Percentiles rank a stretch among this genome's conserved stretches.
These are phyloP conservation scores for Keithomyces neogunnii DNA, from an alignment of 2,329 filamentous ascomycete genomes.

Conservation along the genomic window DNA sequence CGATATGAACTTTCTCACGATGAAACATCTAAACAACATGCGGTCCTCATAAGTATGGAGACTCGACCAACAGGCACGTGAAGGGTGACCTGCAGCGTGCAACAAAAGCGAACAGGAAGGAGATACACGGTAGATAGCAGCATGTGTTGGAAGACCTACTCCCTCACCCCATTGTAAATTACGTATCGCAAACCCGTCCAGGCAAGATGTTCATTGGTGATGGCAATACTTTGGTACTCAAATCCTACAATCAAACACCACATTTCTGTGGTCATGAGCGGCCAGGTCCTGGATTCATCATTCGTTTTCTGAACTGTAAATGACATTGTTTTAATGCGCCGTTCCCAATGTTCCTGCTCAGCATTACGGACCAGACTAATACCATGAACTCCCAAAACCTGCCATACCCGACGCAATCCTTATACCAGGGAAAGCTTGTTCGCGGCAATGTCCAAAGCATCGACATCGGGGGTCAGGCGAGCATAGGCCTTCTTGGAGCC, in stretches of 20 bases:
- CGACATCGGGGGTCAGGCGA: constrained; percentile 89
- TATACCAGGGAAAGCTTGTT: constrained; percentile 99
- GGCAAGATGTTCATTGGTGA: no score
- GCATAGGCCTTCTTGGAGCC: constrained; percentile 98
- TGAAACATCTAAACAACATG: constrained; percentile 70
- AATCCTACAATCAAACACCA: not conserved
- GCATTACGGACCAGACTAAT: constrained; percentile 30
- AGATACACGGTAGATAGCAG: not conserved
- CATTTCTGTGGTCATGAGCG: constrained; percentile 6
- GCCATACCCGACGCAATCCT: constrained; percentile 22
- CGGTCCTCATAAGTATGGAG: constrained; percentile 19
- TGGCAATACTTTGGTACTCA: no score
- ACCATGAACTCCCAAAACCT: constrained; percentile 26
- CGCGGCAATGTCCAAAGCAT: constrained; percentile 97
- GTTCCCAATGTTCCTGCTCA: constrained; percentile 28
- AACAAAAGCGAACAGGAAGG: not conserved
- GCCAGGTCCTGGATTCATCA: constrained; percentile 19
- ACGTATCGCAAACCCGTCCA: no score
- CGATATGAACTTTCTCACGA: constrained; percentile 77
- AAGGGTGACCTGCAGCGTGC: not conserved
- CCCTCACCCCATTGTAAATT: no score
- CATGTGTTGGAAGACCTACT: no score
- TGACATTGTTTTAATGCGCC: constrained; percentile 26
- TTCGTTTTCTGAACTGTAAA: constrained; percentile 23
- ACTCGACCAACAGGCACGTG: not conserved